A percentile compares a stretch with the other conserved stretches of the same genome.
phyloP scores from a whole-genome alignment of 164 flowering plant species.

The Annona cherimola region DNA sequence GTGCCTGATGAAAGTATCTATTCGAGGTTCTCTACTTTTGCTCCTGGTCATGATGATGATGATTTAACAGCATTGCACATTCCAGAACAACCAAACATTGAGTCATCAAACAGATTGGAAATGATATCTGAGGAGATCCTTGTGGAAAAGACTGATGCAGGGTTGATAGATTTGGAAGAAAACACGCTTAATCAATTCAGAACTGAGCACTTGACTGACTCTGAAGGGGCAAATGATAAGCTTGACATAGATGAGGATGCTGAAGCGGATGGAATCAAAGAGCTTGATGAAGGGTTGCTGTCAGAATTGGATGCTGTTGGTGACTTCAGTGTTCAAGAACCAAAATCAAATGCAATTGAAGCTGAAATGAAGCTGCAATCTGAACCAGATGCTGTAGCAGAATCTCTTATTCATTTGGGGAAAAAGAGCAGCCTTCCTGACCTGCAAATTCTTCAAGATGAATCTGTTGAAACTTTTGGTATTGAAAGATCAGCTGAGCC shows the following conservation, averaged over 20 bases:
- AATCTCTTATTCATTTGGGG: not conserved
- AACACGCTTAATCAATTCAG: too few species aligned
- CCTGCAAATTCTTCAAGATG: constrained; percentile 3
- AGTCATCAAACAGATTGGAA: not conserved
- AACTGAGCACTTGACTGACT: not conserved
- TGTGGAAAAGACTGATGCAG: not conserved
- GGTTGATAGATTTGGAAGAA: not conserved
- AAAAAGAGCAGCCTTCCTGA: constrained; percentile 4
- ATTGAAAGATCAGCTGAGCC: constrained; percentile 1
- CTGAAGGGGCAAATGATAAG: constrained; percentile 14
- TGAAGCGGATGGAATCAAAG: constrained; percentile 36
- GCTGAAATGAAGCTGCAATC: not conserved
- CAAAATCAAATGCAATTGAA: not conserved
- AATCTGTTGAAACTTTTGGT: constrained; percentile 13
- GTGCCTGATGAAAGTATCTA: not conserved
- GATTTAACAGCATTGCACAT: not conserved
- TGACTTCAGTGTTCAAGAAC: constrained; percentile 50
- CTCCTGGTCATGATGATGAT: not conserved
- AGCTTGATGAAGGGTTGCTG: constrained; percentile 56
- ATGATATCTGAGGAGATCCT: not conserved
- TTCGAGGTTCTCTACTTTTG: not conserved
- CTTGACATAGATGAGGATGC: constrained; percentile 16
- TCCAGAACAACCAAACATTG: not conserved
- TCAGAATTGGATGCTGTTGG: constrained; percentile 65
- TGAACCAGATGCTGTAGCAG: not conserved